A percentile compares a stretch with the other conserved stretches of the same genome.
These are phyloP conservation scores for Neospermospora avenae DNA, from an alignment of 2,329 filamentous ascomycete species.

Conservation along the genomic window DNA sequence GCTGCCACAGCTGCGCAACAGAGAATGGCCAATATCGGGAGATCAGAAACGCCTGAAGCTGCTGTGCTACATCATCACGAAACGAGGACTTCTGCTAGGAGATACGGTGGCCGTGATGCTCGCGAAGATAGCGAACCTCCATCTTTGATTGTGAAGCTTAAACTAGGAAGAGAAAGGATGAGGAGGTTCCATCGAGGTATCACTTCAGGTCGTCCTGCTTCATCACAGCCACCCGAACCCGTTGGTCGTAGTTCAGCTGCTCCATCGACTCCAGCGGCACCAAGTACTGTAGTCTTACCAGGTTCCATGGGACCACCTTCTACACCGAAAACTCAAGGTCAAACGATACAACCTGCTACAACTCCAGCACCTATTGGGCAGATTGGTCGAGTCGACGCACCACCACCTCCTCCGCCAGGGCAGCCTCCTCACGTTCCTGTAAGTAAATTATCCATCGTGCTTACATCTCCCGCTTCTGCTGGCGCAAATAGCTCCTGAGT, in stretches of 20 bases:
- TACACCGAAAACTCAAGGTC: constrained; percentile 36
- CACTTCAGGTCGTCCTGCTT: constrained; percentile 40
- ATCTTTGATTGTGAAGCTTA: constrained; percentile 67
- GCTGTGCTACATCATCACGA: constrained; percentile 68
- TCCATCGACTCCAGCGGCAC: constrained; percentile 37
- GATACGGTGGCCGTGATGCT: constrained; percentile 59
- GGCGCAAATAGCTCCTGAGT: not conserved
- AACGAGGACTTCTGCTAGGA: constrained; percentile 61
- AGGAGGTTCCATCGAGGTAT: constrained; percentile 60
- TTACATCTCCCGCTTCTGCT: not conserved
- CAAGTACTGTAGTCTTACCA: constrained; percentile 42
- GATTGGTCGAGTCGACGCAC: constrained; percentile 66
- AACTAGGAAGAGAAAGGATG: constrained; percentile 68
- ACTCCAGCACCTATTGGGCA: constrained; percentile 47
- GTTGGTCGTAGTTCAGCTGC: constrained; percentile 39
- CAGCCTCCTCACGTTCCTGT: constrained; percentile 57
- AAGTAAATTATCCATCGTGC: constrained; percentile 40
- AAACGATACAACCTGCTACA: constrained; percentile 28
- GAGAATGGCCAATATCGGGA: constrained; percentile 75
- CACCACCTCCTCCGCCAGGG: constrained; percentile 54
- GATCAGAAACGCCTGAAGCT: constrained; percentile 87
- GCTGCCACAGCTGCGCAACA: constrained; percentile 84
- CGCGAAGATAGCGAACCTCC: constrained; percentile 75
- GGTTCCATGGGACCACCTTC: constrained; percentile 53
- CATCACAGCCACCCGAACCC: constrained; percentile 40